phyloP scores from a whole-genome alignment of 73 alveolate genomes.

The Paramecium primaurelia region DNA sequence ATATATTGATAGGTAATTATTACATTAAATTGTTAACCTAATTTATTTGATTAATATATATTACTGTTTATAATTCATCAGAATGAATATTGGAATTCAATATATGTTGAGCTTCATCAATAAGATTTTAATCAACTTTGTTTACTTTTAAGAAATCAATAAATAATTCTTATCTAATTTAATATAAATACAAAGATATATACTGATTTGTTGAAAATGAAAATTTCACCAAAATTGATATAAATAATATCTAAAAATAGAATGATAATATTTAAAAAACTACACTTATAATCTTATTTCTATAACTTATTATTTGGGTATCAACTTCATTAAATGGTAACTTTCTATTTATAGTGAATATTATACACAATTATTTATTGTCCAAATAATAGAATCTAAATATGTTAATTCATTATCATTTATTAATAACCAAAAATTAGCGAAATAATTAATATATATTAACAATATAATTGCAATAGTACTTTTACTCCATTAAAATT shows the following conservation, averaged over 20 bases:
- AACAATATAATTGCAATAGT: neutral
- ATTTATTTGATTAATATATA: neutral
- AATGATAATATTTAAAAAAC: neutral
- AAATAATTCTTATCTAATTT: neutral
- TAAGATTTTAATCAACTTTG: neutral
- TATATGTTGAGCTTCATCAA: neutral
- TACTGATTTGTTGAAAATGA: neutral
- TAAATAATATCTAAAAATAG: neutral
- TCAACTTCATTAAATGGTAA: neutral
- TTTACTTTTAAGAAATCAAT: neutral
- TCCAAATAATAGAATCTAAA: neutral
- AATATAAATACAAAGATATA: neutral
- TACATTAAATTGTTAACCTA: neutral
- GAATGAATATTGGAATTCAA: neutral
- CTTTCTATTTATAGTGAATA: slow-evolving; percentile 17
- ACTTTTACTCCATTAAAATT: neutral
- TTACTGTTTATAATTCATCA: neutral
- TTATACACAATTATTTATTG: neutral
- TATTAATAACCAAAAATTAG: neutral
- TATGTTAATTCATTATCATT: neutral
- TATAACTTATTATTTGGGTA: neutral
- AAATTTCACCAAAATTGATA: neutral
- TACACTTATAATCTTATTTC: neutral
- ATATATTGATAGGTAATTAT: neutral
- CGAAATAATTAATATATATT: neutral